phyloP scores from a whole-genome alignment of 2,329 filamentous ascomycete genomes.

The Exophiala xenobiotica region DNA sequence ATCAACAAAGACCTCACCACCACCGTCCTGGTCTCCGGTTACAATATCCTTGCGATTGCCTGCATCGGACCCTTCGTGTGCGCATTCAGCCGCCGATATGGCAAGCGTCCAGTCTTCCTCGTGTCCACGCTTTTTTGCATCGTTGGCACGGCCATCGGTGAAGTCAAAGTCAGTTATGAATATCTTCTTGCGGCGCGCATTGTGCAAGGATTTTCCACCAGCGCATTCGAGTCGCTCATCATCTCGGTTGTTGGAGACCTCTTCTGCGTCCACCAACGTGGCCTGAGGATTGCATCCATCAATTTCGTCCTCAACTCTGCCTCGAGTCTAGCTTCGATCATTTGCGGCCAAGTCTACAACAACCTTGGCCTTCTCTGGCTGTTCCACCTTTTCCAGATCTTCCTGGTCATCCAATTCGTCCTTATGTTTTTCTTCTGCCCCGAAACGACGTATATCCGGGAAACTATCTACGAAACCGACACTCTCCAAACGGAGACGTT shows the following conservation, averaged over 20 bases:
- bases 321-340: slow-evolving; percentile 40
- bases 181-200: slow-evolving; percentile 28
- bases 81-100: slow-evolving; percentile 48
- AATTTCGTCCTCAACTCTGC: slow-evolving; percentile 31
- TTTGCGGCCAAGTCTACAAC: slow-evolving; percentile 27
- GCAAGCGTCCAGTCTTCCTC: slow-evolving; percentile 34
- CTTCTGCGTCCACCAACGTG: slow-evolving; percentile 34
- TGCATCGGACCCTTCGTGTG: slow-evolving; percentile 26
- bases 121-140: slow-evolving; percentile 28
- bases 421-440: slow-evolving; percentile 34
- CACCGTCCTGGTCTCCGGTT: slow-evolving; percentile 25
- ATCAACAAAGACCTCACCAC: slow-evolving; percentile 23
- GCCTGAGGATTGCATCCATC: slow-evolving; percentile 25
- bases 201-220: slow-evolving; percentile 39
- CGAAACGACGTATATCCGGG: slow-evolving; percentile 33
- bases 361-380: slow-evolving; percentile 29
- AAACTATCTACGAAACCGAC: slow-evolving; percentile 32
- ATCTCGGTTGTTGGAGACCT: slow-evolving; percentile 49
- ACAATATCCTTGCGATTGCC: slow-evolving; percentile 26
- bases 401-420: slow-evolving; percentile 32
- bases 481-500: slow-evolving; percentile 17
- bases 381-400: slow-evolving; percentile 33
- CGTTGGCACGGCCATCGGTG: slow-evolving; percentile 24
- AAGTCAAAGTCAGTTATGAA: slow-evolving; percentile 24
- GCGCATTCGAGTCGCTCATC: slow-evolving; percentile 50